phyloP scores from a whole-genome alignment of 345 rosid genomes.

The Lumnitzera littorea region DNA sequence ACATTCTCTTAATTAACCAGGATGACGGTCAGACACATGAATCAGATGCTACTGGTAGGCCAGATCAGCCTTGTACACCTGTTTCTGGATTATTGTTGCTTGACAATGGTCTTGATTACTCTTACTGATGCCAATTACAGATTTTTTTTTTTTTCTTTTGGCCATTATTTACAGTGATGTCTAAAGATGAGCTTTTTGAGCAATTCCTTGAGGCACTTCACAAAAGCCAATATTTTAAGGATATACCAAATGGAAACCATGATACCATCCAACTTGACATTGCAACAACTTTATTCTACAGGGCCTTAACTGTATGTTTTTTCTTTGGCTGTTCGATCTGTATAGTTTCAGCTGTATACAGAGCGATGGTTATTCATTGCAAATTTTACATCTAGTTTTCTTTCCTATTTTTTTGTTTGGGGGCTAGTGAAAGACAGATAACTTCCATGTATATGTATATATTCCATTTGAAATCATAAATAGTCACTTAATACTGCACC shows the following conservation, averaged over 20 bases:
- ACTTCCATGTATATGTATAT: too few species aligned
- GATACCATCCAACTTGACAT: slow-evolving; percentile 60
- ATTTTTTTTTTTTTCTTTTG: slow-evolving; percentile 2
- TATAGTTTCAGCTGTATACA: too few species aligned
- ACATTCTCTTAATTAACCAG: slow-evolving; percentile 20
- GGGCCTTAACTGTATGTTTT: slow-evolving; percentile 51
- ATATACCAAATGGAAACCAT: slow-evolving; percentile 51
- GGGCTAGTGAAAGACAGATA: too few species aligned
- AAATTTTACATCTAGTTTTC: too few species aligned
- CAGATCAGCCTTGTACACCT: too few species aligned
- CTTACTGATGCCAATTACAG: background rate
- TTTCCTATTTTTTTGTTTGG: too few species aligned
- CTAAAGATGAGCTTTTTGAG: slow-evolving; percentile 73
- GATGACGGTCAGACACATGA: slow-evolving; percentile 24
- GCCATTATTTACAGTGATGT: slow-evolving; percentile 38
- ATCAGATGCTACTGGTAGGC: slow-evolving; percentile 23
- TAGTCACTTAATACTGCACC: too few species aligned
- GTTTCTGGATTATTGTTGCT: background rate
- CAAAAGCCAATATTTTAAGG: slow-evolving; percentile 46
- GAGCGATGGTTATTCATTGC: too few species aligned
- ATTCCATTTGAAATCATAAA: too few species aligned
- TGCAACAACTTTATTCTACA: slow-evolving; percentile 65
- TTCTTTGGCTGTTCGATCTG: slow-evolving; percentile 2
- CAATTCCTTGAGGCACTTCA: slow-evolving; percentile 80
- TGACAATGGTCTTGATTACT: background rate